Conservation (phyloP, 306 rosid genomes). For the Prunus persica region DNA sequence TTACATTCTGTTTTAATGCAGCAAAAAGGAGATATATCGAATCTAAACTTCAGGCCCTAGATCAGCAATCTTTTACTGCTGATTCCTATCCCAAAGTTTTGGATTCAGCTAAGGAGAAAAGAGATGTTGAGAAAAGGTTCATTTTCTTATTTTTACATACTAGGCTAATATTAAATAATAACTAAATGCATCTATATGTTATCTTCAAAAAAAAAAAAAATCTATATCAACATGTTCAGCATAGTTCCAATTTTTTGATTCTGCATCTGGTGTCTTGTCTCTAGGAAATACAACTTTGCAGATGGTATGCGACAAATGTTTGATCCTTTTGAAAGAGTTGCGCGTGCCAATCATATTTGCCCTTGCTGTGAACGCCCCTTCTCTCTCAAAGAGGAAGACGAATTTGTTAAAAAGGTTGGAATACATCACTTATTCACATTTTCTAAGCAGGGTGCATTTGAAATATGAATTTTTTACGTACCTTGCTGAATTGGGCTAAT, state of each 20-base stretch:
- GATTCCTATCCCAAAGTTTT: constrained; percentile 61
- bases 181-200: neutral
- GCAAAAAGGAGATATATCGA: constrained; percentile 85
- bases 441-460: constrained; percentile 1
- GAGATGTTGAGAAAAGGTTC: constrained; percentile 75
- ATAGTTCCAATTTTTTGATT: constrained; percentile 26
- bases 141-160: constrained; percentile 14
- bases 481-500: constrained; percentile 25
- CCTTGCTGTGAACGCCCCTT: constrained; percentile 97
- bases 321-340: constrained; percentile 94
- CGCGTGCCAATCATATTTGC: constrained; percentile 86
- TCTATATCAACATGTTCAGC: constrained; percentile 2
- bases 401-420: constrained; percentile 84
- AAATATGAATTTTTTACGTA: neutral
- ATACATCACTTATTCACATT: constrained; percentile 21
- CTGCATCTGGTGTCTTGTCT: constrained; percentile 34
- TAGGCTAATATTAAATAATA: constrained; percentile 11
- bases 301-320: constrained; percentile 96
- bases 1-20: constrained; percentile 36
- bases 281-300: constrained; percentile 81
- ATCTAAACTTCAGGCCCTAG: constrained; percentile 71
- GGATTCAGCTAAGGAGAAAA: constrained; percentile 78
- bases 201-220: neutral
- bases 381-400: constrained; percentile 89
- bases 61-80: constrained; percentile 53